Percentiles rank a stretch among this genome's conserved stretches.
These are phyloP conservation scores for Cardamine resedifolia DNA, from an alignment of 345 rosid genomes.

Conservation along the genomic window DNA sequence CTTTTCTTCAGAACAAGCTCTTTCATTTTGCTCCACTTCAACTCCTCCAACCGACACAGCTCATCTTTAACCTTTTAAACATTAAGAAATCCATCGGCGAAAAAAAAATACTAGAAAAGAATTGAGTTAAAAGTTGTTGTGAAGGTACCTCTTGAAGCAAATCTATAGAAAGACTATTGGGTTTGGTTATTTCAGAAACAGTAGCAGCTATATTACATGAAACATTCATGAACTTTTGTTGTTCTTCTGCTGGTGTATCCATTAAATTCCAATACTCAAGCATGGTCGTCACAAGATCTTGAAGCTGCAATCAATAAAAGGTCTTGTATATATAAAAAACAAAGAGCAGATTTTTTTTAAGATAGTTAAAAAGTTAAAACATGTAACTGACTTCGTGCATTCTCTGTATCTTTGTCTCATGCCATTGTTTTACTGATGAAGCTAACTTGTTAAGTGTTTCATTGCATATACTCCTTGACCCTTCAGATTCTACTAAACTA, in stretches of 20 bases:
- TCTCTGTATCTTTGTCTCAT: conserved; percentile 75
- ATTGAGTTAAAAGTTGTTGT: background rate
- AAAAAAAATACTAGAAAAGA: background rate
- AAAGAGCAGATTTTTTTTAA: background rate
- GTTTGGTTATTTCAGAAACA: conserved; percentile 84
- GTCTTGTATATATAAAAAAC: background rate
- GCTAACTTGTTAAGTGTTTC: conserved; percentile 53
- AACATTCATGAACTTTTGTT: conserved; percentile 70
- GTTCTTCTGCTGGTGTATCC: conserved; percentile 96
- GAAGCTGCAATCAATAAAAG: conserved; percentile 60
- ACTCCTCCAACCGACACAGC: conserved; percentile 74
- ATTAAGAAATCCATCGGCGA: conserved; percentile 13
- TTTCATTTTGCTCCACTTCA: conserved; percentile 93
- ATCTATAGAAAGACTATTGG: conserved; percentile 72
- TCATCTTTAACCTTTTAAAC: conserved; percentile 69
- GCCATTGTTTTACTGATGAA: conserved; percentile 45
- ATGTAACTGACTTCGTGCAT: conserved; percentile 63
- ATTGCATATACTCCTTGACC: conserved; percentile 51
- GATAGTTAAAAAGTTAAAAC: background rate
- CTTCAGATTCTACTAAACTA: conserved; percentile 54
- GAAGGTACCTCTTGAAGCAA: conserved; percentile 48
- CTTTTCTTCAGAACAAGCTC: conserved; percentile 89
- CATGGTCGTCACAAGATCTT: conserved; percentile 90
- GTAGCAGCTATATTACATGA: conserved; percentile 93
- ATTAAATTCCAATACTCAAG: conserved; percentile 88